phyloP scores from a whole-genome alignment of 129 eudicot species.

The Pulicaria dysenterica region DNA sequence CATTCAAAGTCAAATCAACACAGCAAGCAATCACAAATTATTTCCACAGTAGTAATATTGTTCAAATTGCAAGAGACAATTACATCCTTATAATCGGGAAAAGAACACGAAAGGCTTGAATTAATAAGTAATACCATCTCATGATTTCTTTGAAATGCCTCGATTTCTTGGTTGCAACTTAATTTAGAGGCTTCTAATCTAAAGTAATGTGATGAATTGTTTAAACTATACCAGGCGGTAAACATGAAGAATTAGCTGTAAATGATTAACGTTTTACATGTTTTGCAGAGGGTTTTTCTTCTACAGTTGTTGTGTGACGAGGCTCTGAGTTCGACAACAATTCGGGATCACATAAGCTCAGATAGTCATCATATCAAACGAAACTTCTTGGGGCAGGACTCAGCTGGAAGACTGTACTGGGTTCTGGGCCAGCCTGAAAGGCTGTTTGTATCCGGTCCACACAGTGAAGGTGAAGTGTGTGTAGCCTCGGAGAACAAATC shows the following conservation, averaged over 20 bases:
- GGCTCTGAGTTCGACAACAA: slow-evolving; percentile 52
- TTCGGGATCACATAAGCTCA: slow-evolving; percentile 61
- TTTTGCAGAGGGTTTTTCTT: slow-evolving; percentile 75
- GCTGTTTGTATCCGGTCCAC: slow-evolving; percentile 45
- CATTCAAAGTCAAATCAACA: background rate
- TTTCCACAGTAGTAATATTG: background rate
- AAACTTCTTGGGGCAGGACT: slow-evolving; percentile 79
- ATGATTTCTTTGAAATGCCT: background rate
- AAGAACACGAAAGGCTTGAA: background rate
- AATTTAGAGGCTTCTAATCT: background rate
- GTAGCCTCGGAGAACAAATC: background rate
- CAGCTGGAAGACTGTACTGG: slow-evolving; percentile 80
- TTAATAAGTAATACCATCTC: background rate
- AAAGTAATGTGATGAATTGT: slow-evolving; percentile 6
- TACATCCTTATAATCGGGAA: too few species aligned
- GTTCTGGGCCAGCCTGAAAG: slow-evolving; percentile 48
- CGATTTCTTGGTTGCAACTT: background rate
- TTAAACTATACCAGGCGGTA: background rate
- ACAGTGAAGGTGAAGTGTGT: slow-evolving; percentile 30
- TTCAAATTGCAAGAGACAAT: background rate
- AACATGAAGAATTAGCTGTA: background rate
- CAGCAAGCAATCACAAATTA: background rate
- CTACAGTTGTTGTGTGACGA: slow-evolving; percentile 81
- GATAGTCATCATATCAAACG: slow-evolving; percentile 56
- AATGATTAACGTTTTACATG: background rate